Percentiles rank a stretch among this genome's conserved stretches.
phyloP scores from a whole-genome alignment of 1,139 yeast genomes.

The Candida glucosophila region DNA sequence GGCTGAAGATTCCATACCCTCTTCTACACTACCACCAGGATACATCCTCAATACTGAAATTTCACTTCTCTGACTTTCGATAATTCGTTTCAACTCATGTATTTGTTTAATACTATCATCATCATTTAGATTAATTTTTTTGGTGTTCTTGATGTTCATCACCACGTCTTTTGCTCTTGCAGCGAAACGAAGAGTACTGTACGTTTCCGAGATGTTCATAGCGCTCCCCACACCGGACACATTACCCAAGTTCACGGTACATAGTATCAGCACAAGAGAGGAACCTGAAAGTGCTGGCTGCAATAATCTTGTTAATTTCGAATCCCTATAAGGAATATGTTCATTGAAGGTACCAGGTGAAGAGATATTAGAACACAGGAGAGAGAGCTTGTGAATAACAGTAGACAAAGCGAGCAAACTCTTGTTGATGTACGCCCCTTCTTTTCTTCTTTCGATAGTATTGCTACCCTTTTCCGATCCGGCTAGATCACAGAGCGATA shows the following conservation, averaged over 20 bases:
- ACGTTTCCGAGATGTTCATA: slow-evolving; percentile 62
- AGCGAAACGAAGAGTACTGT: slow-evolving; percentile 84
- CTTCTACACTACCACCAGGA: slow-evolving; percentile 2
- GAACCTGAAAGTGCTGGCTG: slow-evolving; percentile 91
- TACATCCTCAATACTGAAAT: slow-evolving; percentile 18
- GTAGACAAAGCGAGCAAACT: slow-evolving; percentile 84
- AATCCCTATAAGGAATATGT: slow-evolving; percentile 88
- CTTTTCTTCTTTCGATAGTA: slow-evolving; percentile 76
- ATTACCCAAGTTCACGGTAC: slow-evolving; percentile 67
- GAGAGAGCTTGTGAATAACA: slow-evolving; percentile 71
- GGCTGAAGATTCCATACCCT: slow-evolving; percentile 1
- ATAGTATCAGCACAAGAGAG: slow-evolving; percentile 76
- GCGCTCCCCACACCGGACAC: slow-evolving; percentile 16
- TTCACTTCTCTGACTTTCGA: slow-evolving; percentile 37
- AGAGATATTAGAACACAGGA: slow-evolving; percentile 15
- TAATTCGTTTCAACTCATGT: slow-evolving; percentile 36
- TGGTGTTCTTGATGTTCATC: slow-evolving; percentile 56
- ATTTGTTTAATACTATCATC: slow-evolving; percentile 38
- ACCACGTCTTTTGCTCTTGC: slow-evolving; percentile 85
- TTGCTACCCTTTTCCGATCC: slow-evolving; percentile 91
- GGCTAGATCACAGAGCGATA: slow-evolving; percentile 89
- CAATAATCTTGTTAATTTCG: slow-evolving; percentile 76
- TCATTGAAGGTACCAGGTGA: slow-evolving; percentile 16
- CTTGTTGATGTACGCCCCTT: slow-evolving; percentile 87
- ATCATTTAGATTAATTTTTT: slow-evolving; percentile 18